Evolutionary conservation across 2,329 filamentous ascomycete genomes (phyloP).

Genomic region (Anthostomella pinea): DNA sequence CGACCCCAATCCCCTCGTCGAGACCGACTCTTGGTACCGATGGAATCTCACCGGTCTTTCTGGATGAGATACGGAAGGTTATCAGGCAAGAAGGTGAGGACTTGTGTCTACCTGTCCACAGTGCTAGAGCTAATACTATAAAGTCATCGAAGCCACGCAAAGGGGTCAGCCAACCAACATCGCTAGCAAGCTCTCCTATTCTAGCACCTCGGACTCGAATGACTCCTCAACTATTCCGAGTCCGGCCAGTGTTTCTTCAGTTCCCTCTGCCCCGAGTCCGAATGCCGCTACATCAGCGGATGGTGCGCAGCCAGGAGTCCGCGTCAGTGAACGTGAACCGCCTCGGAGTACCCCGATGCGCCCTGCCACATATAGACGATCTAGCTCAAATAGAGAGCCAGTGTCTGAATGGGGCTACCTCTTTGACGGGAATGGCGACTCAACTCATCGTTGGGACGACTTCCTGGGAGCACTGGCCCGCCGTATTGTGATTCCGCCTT

Average conservation of each 20-base stretch:
- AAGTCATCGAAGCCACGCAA: background rate
- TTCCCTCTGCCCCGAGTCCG: too few relatives aligned
- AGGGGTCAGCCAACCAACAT: too few relatives aligned
- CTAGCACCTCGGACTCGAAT: too few relatives aligned
- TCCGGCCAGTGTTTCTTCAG: too few relatives aligned
- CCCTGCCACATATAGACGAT: slow-evolving; percentile 5
- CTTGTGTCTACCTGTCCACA: too few relatives aligned
- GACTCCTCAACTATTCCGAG: too few relatives aligned
- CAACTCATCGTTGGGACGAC: slow-evolving; percentile 66
- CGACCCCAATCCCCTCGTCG: background rate
- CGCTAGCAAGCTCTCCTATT: too few relatives aligned
- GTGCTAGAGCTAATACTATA: background rate
- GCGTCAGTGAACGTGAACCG: slow-evolving; percentile 19
- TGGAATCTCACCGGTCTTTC: slow-evolving; percentile 11
- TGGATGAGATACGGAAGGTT: slow-evolving; percentile 17
- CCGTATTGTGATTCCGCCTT: slow-evolving; percentile 58
- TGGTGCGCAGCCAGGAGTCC: too few relatives aligned
- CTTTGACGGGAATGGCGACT: slow-evolving; percentile 65
- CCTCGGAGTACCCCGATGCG: slow-evolving; percentile 11
- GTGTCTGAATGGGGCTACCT: slow-evolving; percentile 64
- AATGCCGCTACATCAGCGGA: too few relatives aligned
- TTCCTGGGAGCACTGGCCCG: slow-evolving; percentile 71
- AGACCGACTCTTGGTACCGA: slow-evolving; percentile 3
- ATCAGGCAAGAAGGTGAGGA: slow-evolving; percentile 19
- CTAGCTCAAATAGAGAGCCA: slow-evolving; percentile 11